Conservation (phyloP, 2,329 filamentous ascomycete genomes). For the Immersiporthe knoxdaviesiana region DNA sequence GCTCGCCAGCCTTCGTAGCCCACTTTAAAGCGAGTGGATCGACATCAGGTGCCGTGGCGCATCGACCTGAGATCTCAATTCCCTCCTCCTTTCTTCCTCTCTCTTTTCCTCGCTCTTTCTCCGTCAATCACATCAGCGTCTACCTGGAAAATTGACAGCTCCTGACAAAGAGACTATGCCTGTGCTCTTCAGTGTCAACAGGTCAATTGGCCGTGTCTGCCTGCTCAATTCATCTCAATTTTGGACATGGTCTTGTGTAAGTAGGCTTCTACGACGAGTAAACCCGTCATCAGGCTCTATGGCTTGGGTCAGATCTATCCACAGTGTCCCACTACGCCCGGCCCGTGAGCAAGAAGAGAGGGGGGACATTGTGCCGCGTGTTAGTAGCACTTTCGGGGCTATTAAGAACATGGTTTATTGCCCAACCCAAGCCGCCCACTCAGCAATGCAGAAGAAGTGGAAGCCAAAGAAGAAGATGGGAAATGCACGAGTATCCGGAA, state of each 20-base stretch:
- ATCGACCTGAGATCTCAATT: constrained; percentile 14
- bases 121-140: neutral
- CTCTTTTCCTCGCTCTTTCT: too few species aligned
- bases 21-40: neutral
- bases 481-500: neutral
- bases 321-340: neutral
- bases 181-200: too few species aligned
- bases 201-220: neutral
- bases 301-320: neutral
- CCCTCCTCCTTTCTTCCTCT: too few species aligned
- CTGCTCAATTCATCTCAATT: neutral
- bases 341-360: neutral
- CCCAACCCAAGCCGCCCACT: neutral
- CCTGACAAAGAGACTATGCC: neutral
- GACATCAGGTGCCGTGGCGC: constrained; percentile 13
- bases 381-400: neutral
- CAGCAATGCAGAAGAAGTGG: neutral
- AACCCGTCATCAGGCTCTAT: neutral
- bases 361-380: neutral
- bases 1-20: constrained; percentile 10
- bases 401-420: neutral
- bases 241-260: too few species aligned
- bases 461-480: too few species aligned
- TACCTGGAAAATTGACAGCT: neutral
- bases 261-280: neutral